A percentile compares a stretch with the other conserved stretches of the same genome.
Conservation (phyloP, 805 yeast genomes). For the Candida rishiriensis region DNA sequence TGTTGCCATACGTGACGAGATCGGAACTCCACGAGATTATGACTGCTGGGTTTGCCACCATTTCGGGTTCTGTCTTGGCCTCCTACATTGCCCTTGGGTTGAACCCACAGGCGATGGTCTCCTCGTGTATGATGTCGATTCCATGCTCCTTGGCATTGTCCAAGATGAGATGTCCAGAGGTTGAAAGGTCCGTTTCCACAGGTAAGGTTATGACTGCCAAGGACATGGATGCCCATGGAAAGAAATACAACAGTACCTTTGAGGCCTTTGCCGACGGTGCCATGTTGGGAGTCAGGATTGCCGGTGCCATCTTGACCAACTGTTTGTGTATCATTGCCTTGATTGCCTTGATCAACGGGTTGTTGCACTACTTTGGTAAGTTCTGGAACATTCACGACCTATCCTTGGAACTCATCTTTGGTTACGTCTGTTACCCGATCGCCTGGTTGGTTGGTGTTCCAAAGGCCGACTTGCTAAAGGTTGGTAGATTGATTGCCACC, state of each 20-base stretch:
- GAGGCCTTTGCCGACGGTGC: conserved; percentile 47
- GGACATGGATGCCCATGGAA: conserved; percentile 31
- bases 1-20: conserved; percentile 52
- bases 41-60: conserved; percentile 61
- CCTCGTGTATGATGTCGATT: conserved; percentile 67
- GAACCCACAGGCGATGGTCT: conserved; percentile 56
- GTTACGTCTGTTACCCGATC: conserved; percentile 56
- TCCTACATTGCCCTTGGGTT: conserved; percentile 61
- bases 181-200: conserved; percentile 48
- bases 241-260: conserved; percentile 39
- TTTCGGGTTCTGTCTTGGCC: conserved; percentile 59
- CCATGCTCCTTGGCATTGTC: conserved; percentile 61
- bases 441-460: conserved; percentile 57
- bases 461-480: conserved; percentile 44
- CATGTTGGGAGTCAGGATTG: conserved; percentile 51
- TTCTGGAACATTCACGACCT: conserved; percentile 54
- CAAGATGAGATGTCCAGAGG: conserved; percentile 55
- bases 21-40: conserved; percentile 61
- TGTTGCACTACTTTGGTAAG: conserved; percentile 56
- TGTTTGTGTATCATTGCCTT: conserved; percentile 58
- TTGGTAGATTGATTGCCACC: conserved; percentile 49
- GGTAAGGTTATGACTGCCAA: conserved; percentile 47
- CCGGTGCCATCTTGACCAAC: conserved; percentile 53
- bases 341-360: conserved; percentile 51
- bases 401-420: conserved; percentile 50